Base-by-base conservation (phyloP, 306 rosid genomes). In the Cyamopsis tetragonoloba region DNA sequence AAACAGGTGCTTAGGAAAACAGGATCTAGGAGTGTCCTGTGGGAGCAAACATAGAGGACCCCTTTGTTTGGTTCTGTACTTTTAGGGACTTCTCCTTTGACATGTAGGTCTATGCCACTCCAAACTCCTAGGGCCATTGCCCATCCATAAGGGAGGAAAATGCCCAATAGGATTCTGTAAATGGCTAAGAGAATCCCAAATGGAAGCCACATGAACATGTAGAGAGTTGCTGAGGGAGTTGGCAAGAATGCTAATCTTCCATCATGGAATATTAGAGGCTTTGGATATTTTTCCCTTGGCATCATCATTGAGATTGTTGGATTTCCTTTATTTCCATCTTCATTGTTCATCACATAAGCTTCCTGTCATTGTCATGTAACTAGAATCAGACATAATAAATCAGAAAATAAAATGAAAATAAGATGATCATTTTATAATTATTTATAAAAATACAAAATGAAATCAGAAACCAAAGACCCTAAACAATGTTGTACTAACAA, bases 181-280 rank as follows among this genome's bases (percentile, higher is more conserved):
- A 93, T 82, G 55, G 97, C 81, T 4, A 90, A 23, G 17, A 74
- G 4, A 6, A 86, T 59, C 9, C 90, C 99, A 24, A 93, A 4
- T 19, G 97, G 99, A 15, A 93, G 58, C 96, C 95, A 93, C 64
- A 88, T 48, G 80, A 93, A 85, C 95, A 88, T 83, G 49, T 5
- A 15, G 0, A 93, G 87, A 50, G 92, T 75, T 72, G 99, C 87
- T 8, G 59, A 60, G 0, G 99, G 96, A 1, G 97, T 93, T 4
- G 99, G 99, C 47, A 92, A 60, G 78, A 89, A 92, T 17, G 96
- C 98, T 9, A 89, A 68, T 72, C 98, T 87, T 70, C 98, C 98
- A 73, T 92, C 98, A 59, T 92, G 98, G 7, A 92, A 92, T 37
- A 92, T 87, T 8, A 92, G 18, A 7, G 98, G 91, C 49, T 92